Evolutionary conservation across 2,329 filamentous ascomycete genomes (phyloP).

Genomic region (Hawksworthiomyces lignivorus): DNA sequence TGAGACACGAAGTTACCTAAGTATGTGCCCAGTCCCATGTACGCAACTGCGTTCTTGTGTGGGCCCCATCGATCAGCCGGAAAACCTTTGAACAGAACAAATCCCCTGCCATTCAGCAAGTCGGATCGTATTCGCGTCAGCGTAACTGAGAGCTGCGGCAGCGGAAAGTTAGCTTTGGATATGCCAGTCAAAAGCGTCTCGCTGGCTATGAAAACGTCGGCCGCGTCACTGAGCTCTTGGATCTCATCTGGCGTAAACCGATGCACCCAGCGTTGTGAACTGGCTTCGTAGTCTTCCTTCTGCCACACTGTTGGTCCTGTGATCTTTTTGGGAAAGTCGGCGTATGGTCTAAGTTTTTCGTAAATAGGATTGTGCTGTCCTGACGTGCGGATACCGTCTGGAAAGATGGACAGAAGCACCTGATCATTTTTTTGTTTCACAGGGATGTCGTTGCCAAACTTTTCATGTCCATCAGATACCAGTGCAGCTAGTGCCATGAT

Average conservation of each 20-base stretch:
- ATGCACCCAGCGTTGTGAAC: slow-evolving; percentile 66
- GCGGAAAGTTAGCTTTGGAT: slow-evolving; percentile 33
- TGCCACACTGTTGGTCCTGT: slow-evolving; percentile 67
- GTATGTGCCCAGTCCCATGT: slow-evolving; percentile 81
- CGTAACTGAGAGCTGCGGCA: slow-evolving; percentile 30
- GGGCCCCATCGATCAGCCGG: slow-evolving; percentile 69
- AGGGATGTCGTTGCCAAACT: not conserved
- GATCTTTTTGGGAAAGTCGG: slow-evolving; percentile 63
- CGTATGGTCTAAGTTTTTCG: slow-evolving; percentile 57
- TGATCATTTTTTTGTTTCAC: slow-evolving; percentile 23
- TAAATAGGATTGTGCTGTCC: slow-evolving; percentile 67
- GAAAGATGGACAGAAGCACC: slow-evolving; percentile 32
- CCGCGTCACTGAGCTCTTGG: slow-evolving; percentile 55
- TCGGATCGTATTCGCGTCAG: slow-evolving; percentile 31
- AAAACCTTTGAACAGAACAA: slow-evolving; percentile 82
- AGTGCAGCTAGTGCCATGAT: too few species aligned
- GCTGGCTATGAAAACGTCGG: slow-evolving; percentile 61
- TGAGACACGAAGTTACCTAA: slow-evolving; percentile 84
- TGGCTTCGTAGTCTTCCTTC: slow-evolving; percentile 52
- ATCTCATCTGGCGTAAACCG: slow-evolving; percentile 59
- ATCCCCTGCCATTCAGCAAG: slow-evolving; percentile 72
- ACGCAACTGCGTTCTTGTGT: slow-evolving; percentile 76
- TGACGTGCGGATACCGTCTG: slow-evolving; percentile 44
- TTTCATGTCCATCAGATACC: too few species aligned
- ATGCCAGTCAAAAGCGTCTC: slow-evolving; percentile 66